Base-by-base conservation (phyloP, 2,329 filamentous ascomycete genomes). In the Alternaria alternata region DNA sequence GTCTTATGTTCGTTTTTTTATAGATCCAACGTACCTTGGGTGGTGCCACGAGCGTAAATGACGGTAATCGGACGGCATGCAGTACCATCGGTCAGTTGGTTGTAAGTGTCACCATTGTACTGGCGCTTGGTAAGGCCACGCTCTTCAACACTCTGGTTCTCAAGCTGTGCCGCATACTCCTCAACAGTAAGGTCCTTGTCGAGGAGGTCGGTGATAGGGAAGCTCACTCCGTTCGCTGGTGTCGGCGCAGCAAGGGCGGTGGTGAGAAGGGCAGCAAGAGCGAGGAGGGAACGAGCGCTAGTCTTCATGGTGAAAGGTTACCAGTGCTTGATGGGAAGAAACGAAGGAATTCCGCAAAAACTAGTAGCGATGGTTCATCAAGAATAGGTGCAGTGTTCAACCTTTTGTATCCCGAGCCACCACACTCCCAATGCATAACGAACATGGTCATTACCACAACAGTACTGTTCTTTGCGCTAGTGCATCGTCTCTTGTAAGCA, bases 11-110 rank as follows among this genome's bases (percentile, higher is more conserved):
- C 32, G 2, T 9, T 49, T n/a, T 24, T 24, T 36, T 4, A 24
- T 12, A 36, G 18, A 26, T 22, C 16, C 7, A 26, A 36, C 46
- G 24, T 26, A 26, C 46, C 14, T 71, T 86, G 83, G 3, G 79
- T 81, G 5, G 85, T 86, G 11, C 85, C 85, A 18, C 85, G 81
- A 34, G 85, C 85, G 62, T 82, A 87, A 69, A 87, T 83, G 60
- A 87, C 72, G 11, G 83, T 86, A 49, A 85, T 78, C 16, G 75
- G 68, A 24, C 80, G 80, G 73, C 82, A 84, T 36, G 66, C 61
- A n/a, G 70, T 73, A 14, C 71, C 67, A 59, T 74, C 67, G 12
- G 70, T 75, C 18, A 76, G 61, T 44, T 76, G 72, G 61, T 74
- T 75, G 61, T 73, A 71, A 12, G 71, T 75, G 54, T 65, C 57